A percentile compares a stretch with the other conserved stretches of the same genome.
These are phyloP conservation scores for Neoarthrinium moseri DNA, from an alignment of 2,329 filamentous ascomycete species.

Conservation along the genomic window DNA sequence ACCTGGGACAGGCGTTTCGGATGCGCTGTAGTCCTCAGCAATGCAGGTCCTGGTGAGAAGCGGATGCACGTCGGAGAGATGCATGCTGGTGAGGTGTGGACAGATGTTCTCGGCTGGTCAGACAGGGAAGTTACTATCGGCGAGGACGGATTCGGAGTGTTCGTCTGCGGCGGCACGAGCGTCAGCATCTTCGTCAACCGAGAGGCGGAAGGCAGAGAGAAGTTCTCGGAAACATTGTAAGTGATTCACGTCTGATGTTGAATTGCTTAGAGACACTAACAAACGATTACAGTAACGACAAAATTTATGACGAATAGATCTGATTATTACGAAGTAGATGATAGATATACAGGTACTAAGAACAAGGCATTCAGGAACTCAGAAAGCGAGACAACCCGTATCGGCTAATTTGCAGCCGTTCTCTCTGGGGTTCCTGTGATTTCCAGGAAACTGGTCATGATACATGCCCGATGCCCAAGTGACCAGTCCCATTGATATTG, in stretches of 20 bases:
- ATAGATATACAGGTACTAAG: background rate
- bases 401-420: no score
- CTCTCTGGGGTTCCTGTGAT: no score
- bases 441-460: background rate
- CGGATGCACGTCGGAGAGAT: slow-evolving; percentile 62
- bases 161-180: slow-evolving; percentile 40
- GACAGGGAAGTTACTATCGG: slow-evolving; percentile 58
- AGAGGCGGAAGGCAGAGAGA: slow-evolving; percentile 16
- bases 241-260: background rate
- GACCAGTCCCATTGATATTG: no score
- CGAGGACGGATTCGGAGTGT: slow-evolving; percentile 57
- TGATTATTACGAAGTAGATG: background rate
- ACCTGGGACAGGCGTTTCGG: slow-evolving; percentile 45
- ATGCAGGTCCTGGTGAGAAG: slow-evolving; percentile 47
- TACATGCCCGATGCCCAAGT: background rate
- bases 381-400: background rate
- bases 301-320: slow-evolving; percentile 9
- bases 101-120: slow-evolving; percentile 59
- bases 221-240: slow-evolving; percentile 19
- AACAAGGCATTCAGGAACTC: background rate
- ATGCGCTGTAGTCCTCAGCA: slow-evolving; percentile 57
- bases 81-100: slow-evolving; percentile 62
- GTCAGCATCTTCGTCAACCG: slow-evolving; percentile 18
- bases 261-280: background rate
- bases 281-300: slow-evolving; percentile 9